Evolutionary conservation across 345 rosid genomes (phyloP).

Genomic region (Salix koriyanagi): DNA sequence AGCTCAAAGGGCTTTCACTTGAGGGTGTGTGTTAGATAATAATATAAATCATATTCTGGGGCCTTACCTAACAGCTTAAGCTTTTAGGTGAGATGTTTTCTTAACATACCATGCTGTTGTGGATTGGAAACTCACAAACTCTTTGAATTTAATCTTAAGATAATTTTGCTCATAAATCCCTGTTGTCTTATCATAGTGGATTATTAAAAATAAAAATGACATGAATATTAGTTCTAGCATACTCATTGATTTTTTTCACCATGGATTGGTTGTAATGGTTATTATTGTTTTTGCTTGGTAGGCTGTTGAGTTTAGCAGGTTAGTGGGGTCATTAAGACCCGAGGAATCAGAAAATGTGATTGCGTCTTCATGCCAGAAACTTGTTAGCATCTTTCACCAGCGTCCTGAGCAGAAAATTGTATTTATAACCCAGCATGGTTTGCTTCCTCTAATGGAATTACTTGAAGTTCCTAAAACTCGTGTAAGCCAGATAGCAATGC

Average conservation of each 20-base stretch:
- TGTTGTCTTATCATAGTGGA: not conserved
- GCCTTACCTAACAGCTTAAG: no score
- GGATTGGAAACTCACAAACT: not conserved
- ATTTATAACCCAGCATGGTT: conserved; percentile 84
- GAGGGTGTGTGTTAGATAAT: no score
- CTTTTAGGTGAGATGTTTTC: no score
- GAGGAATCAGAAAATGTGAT: conserved; percentile 91
- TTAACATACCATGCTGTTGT: not conserved
- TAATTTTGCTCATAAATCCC: not conserved
- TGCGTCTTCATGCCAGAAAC: conserved; percentile 77
- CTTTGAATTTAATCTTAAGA: not conserved
- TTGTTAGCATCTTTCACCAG: conserved; percentile 69
- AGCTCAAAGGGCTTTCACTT: no score
- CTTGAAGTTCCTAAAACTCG: conserved; percentile 78
- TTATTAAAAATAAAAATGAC: not conserved
- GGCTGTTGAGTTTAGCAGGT: conserved; percentile 93
- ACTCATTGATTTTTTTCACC: not conserved
- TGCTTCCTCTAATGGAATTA: conserved; percentile 86
- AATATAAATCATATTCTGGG: no score
- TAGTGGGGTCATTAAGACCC: conserved; percentile 72
- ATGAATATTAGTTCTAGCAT: not conserved
- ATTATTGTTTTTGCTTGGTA: conserved; percentile 29
- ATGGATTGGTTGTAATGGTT: conserved; percentile 14
- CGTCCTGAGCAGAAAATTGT: conserved; percentile 87
- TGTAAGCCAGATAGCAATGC: conserved; percentile 43